These are phyloP conservation scores for Kodamaea suecica DNA, from an alignment of 1,139 yeast species.

Conservation along the genomic window DNA sequence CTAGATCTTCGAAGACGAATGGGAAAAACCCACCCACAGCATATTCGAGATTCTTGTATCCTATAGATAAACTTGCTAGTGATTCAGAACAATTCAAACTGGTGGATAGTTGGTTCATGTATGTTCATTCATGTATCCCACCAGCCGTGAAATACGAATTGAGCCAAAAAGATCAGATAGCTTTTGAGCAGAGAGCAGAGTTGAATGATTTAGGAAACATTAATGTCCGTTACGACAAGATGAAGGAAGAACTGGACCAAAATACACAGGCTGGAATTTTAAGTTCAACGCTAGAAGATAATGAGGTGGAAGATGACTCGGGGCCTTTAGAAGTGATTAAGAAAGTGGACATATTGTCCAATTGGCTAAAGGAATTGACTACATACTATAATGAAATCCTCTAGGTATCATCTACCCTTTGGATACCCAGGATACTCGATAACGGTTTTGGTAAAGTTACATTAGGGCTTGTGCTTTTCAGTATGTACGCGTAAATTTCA, in stretches of 20 bases:
- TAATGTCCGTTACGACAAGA: slow-evolving; percentile 5
- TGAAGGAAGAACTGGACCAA: slow-evolving; percentile 9
- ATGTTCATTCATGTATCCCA: slow-evolving; percentile 33
- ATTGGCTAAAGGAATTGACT: slow-evolving; percentile 13
- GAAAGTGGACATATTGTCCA: slow-evolving; percentile 11
- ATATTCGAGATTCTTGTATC: slow-evolving; percentile 15
- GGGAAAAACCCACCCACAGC: background rate
- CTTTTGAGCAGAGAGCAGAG: slow-evolving; percentile 34
- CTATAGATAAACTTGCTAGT: slow-evolving; percentile 18
- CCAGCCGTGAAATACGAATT: slow-evolving; percentile 23
- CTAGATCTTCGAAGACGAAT: slow-evolving; percentile 6
- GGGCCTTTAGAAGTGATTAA: slow-evolving; percentile 6
- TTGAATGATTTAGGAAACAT: slow-evolving; percentile 3
- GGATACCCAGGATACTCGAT: no score
- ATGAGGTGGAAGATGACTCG: slow-evolving; percentile 8
- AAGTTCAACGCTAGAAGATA: slow-evolving; percentile 9
- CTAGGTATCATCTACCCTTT: no score
- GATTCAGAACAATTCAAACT: slow-evolving; percentile 18
- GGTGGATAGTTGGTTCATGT: slow-evolving; percentile 28
- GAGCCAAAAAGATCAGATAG: slow-evolving; percentile 42
- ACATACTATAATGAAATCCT: background rate
- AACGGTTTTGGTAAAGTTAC: no score
- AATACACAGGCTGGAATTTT: slow-evolving; percentile 11
- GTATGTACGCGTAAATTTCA: background rate
- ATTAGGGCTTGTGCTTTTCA: background rate